Evolutionary conservation across 2,329 filamentous ascomycete species (phyloP).

Genomic region (Byssothecium circinans): DNA sequence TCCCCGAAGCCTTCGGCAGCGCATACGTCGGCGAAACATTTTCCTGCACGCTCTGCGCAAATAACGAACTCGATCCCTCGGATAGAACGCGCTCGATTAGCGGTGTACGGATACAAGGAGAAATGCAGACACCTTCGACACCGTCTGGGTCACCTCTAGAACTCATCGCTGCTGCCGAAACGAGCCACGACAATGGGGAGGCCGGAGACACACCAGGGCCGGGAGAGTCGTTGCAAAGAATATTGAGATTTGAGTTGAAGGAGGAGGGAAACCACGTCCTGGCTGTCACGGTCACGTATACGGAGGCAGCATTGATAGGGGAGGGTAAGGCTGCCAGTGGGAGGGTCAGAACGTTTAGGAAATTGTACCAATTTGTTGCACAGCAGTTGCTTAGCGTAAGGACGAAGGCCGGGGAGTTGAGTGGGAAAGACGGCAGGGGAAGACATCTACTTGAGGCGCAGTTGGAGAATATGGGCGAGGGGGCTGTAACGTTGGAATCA

Average conservation of each 20-base stretch:
- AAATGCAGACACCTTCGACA: constrained; percentile 90
- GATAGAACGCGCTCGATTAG: constrained; percentile 58
- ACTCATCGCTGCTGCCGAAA: constrained; percentile 51
- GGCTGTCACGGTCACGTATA: constrained; percentile 91
- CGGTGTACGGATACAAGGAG: constrained; percentile 80
- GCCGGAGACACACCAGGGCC: constrained; percentile 50
- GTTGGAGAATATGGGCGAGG: constrained; percentile 90
- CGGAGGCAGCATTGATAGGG: constrained; percentile 69
- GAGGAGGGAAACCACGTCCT: constrained; percentile 94
- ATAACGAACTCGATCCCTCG: constrained; percentile 68
- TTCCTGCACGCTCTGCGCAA: constrained; percentile 91
- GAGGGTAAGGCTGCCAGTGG: constrained; percentile 53
- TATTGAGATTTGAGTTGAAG: constrained; percentile 83
- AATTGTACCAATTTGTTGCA: constrained; percentile 95
- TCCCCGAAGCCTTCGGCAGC: constrained; percentile 88
- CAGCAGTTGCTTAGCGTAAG: constrained; percentile 87
- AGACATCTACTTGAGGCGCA: constrained; percentile 87
- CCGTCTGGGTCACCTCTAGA: constrained; percentile 63
- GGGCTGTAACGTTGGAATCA: constrained; percentile 72
- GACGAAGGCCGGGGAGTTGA: constrained; percentile 76
- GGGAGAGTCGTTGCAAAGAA: constrained; percentile 73
- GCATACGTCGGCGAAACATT: constrained; percentile 96
- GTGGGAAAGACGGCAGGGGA: constrained; percentile 46
- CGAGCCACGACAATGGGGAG: constrained; percentile 9
- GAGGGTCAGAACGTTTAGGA: constrained; percentile 82